Evolutionary conservation across 1,139 yeast species (phyloP).

Genomic region (Blastobotrys malaysiensis): DNA sequence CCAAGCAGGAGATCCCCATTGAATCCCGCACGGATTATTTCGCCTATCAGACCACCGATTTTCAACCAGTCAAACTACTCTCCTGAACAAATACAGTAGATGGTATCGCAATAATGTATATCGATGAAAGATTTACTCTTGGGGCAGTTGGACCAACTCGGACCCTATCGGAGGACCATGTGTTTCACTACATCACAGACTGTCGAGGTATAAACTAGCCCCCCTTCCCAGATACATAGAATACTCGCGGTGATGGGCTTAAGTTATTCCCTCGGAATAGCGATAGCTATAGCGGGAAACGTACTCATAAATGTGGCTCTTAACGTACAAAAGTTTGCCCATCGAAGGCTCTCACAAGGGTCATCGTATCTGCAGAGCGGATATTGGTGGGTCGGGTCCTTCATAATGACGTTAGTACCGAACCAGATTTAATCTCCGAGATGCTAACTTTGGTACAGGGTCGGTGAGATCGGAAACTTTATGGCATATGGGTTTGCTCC

Average conservation of each 20-base stretch:
- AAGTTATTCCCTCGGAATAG: slow-evolving; percentile 26
- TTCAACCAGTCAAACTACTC: too few relatives aligned
- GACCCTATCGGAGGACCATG: not conserved
- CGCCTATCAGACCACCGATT: too few relatives aligned
- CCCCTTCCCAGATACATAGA: not conserved
- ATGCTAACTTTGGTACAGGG: not conserved
- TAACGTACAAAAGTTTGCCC: slow-evolving; percentile 39
- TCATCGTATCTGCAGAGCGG: slow-evolving; percentile 25
- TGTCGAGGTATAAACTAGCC: not conserved
- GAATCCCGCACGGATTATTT: too few relatives aligned
- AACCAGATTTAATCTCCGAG: not conserved
- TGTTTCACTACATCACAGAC: not conserved
- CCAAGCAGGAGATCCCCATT: too few relatives aligned
- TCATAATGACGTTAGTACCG: slow-evolving; percentile 32
- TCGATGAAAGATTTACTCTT: too few relatives aligned
- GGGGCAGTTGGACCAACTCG: too few relatives aligned
- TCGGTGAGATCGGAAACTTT: slow-evolving; percentile 42
- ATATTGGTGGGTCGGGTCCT: slow-evolving; percentile 40
- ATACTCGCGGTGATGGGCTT: not conserved
- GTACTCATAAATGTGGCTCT: slow-evolving; percentile 36
- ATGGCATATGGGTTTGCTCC: slow-evolving; percentile 44
- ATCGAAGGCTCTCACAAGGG: slow-evolving; percentile 14
- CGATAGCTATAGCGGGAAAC: slow-evolving; percentile 35
- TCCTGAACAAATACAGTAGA: too few relatives aligned
- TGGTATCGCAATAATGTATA: too few relatives aligned